Base-by-base conservation (phyloP, 2,329 filamentous ascomycete species). In the Sporothrix brasiliensis region DNA sequence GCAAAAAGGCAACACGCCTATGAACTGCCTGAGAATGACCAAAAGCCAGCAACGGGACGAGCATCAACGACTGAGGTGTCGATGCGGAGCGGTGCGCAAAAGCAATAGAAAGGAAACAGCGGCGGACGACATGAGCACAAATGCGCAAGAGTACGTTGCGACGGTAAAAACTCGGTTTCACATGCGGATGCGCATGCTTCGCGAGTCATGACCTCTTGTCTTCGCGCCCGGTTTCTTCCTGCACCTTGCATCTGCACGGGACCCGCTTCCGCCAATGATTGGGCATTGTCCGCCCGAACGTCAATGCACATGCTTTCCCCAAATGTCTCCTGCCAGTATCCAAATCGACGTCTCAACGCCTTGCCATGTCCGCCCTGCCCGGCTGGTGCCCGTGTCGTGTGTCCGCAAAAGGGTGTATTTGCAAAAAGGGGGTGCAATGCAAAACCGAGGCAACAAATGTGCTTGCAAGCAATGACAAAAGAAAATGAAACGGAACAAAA, bases 241-340 rank as follows among this genome's bases (percentile, higher is more conserved):
- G 39, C 39, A 21, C 39, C 58, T 44, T 47, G 39, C n/a, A 63
- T 47, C n/a, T 63, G 58, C 39, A 47, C 39, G 39, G 58, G 58
- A 39, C 39, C n/a, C 39, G 58, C 58, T 19, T 24, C 58, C 58
- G 11, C 58, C 39, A 19, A 63, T 63, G 39, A 47, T 47, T 47
- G 39, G 21, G 21, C 30, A 13, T 39, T 41, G 54, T 21, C 34
- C 34, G 56, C n/a, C 56, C n/a, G 5, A 44, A 58, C 16, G 16
- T 27, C 53, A 56, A 60, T 30, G 9, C 56, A 63, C 39, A 63
- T 63, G 58, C 58, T 63, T 63, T 61, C 27, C 21, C 19, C 39
- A n/a, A n/a, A 44, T 34, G n/a, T 11, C 10, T 39, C 9, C 39
- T 16, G 56, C 39, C 21, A 11, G n/a, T 16, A 11, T 24, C 56